A percentile compares a stretch with the other conserved stretches of the same genome.
These are phyloP conservation scores for Cajanus cajan DNA, from an alignment of 306 rosid genomes.

Conservation along the genomic window DNA sequence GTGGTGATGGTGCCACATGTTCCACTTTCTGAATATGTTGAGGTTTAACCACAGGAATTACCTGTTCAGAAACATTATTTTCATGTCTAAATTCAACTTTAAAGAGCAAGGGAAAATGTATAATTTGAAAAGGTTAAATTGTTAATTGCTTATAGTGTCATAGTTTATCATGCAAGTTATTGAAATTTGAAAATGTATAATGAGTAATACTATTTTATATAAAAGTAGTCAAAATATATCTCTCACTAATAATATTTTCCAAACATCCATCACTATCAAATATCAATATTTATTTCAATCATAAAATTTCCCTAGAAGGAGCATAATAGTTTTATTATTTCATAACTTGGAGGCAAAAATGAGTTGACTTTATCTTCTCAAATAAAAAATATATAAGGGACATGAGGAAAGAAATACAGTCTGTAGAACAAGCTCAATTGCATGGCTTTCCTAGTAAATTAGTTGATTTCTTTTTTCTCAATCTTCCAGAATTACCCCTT, in stretches of 20 bases:
- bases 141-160: background rate
- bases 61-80: constrained; percentile 40
- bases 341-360: background rate
- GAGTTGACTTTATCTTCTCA: background rate
- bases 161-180: constrained; percentile 8
- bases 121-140: background rate
- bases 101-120: background rate
- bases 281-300: background rate
- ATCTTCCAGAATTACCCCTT: no score
- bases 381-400: background rate
- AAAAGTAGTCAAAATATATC: background rate
- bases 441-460: no score
- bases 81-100: constrained; percentile 1
- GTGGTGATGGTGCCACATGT: constrained; percentile 43
- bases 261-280: background rate
- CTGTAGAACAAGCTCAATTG: no score
- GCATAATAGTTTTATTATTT: background rate
- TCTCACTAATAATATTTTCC: background rate
- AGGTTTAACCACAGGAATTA: constrained; percentile 56
- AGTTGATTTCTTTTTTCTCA: no score
- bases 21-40: constrained; percentile 67
- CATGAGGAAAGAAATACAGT: background rate
- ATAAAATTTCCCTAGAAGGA: background rate
- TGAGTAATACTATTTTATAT: background rate
- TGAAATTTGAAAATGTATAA: constrained; percentile 12